phyloP scores from a whole-genome alignment of 2,329 filamentous ascomycete genomes.

The Knoxdaviesia proteae region DNA sequence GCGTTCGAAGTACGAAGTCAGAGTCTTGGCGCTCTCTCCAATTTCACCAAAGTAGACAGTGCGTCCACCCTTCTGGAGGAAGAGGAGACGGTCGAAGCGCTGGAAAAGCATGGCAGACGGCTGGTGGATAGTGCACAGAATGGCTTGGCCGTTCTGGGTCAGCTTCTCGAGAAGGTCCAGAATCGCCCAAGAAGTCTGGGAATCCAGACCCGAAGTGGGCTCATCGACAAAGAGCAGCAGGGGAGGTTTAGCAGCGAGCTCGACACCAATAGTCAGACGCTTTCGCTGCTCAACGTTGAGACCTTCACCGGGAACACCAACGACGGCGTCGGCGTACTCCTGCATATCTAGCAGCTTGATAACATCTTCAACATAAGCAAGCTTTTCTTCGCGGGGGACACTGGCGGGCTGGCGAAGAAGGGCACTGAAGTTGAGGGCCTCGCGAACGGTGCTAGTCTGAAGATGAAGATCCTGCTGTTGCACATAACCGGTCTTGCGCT shows the following conservation, averaged over 20 bases:
- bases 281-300: conserved; percentile 51
- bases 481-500: conserved; percentile 80
- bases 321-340: conserved; percentile 71
- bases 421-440: conserved; percentile 73
- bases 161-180: conserved; percentile 74
- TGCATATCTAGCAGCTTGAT: conserved; percentile 84
- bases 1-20: conserved; percentile 58
- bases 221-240: conserved; percentile 85
- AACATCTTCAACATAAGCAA: conserved; percentile 74
- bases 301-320: conserved; percentile 78
- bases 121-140: conserved; percentile 95
- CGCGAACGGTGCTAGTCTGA: conserved; percentile 65
- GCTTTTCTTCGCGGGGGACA: conserved; percentile 54
- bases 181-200: conserved; percentile 85
- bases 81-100: conserved; percentile 64
- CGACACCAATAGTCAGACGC: conserved; percentile 86
- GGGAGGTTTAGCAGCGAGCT: conserved; percentile 78
- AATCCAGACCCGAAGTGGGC: conserved; percentile 83
- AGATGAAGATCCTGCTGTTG: conserved; percentile 86
- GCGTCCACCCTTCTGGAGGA: conserved; percentile 53
- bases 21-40: conserved; percentile 43
- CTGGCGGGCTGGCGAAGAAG: conserved; percentile 63
- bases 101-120: conserved; percentile 92
- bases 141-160: conserved; percentile 71
- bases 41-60: conserved; percentile 72